Conservation (phyloP, 257 asterid species). For the Ehretia macrophylla region DNA sequence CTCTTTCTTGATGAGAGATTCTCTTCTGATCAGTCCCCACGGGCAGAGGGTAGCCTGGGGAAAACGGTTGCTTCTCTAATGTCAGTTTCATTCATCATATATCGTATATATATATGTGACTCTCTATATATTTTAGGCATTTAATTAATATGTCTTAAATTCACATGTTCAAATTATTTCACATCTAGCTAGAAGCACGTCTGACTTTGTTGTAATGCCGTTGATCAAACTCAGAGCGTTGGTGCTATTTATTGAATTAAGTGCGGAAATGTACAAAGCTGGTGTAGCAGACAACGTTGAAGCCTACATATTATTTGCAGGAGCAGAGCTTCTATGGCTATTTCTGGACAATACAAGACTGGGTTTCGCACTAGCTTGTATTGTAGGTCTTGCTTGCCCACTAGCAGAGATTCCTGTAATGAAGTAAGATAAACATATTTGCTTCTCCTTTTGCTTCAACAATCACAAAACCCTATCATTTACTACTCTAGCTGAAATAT, state of each 20-base stretch:
- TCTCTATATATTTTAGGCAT: too few species aligned
- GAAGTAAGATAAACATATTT: constrained; percentile 35
- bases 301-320: constrained; percentile 56
- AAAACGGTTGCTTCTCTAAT: constrained; percentile 42
- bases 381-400: constrained; percentile 61
- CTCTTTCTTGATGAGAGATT: constrained; percentile 41
- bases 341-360: constrained; percentile 47
- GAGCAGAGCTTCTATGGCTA: constrained; percentile 58
- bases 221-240: constrained; percentile 35
- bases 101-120: too few species aligned
- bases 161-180: too few species aligned
- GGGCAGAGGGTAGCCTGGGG: constrained; percentile 20
- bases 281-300: constrained; percentile 62
- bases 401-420: constrained; percentile 65
- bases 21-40: too few species aligned
- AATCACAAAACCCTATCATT: too few species aligned
- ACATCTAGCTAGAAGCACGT: too few species aligned
- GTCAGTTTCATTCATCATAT: constrained; percentile 47
- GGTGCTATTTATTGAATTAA: constrained; percentile 53
- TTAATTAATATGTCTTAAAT: too few species aligned
- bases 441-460: background rate
- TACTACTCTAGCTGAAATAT: too few species aligned
- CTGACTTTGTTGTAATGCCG: background rate
- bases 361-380: constrained; percentile 63
- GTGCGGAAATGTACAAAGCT: constrained; percentile 72